Base-by-base conservation (phyloP, 202 grass and related monocot species). In the Panicum virgatum region DNA sequence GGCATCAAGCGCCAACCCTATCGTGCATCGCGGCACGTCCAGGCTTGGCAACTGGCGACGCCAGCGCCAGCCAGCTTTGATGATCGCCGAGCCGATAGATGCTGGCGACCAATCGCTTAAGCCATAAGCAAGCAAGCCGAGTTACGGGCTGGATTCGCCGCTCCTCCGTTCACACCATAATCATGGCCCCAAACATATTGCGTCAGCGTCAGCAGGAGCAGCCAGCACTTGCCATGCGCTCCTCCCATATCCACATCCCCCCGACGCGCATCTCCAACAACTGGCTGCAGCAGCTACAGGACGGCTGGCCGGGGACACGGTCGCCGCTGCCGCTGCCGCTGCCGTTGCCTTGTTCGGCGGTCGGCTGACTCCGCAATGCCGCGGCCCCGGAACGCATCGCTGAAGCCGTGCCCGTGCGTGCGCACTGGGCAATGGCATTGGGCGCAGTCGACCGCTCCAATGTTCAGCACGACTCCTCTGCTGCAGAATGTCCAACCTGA, bases 31-130 rank as follows among this genome's bases (percentile, higher is more conserved):
- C 52, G 20, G 32, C 32, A 32, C 32, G 3, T 34, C 32, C 32
- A 34, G 50, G n/a, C 10, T 32, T 20, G 57, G 75, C 75, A 69
- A 69, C 58, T 69, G 78, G 51, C 65, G 37, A 8, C 51, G 32
- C 32, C 32, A 34, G 32, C 32, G 32, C 3, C 43, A 3, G 52
- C 68, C 27, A 50, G 68, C 25, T 19, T 72, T 44, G 48, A 20
- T 18, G 19, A 19, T 19, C 16, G 2, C 52, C 2, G 52, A 48
- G 2, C 52, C 2, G 52, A 48, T 12, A 13, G 43, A 18, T 29
- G n/a, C n/a, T n/a, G 52, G 19, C 56, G 47, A 39, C 36, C 39
- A 46, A 23, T 82, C 37, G 43, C 79, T 48, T 81, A 16, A 30
- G 12, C 67, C 46, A 46, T 26, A 69, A 52, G 50, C 52, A 23